A percentile compares a stretch with the other conserved stretches of the same genome.
Evolutionary conservation across 2,329 filamentous ascomycete genomes (phyloP).

Genomic region (Aspergillus sp.): DNA sequence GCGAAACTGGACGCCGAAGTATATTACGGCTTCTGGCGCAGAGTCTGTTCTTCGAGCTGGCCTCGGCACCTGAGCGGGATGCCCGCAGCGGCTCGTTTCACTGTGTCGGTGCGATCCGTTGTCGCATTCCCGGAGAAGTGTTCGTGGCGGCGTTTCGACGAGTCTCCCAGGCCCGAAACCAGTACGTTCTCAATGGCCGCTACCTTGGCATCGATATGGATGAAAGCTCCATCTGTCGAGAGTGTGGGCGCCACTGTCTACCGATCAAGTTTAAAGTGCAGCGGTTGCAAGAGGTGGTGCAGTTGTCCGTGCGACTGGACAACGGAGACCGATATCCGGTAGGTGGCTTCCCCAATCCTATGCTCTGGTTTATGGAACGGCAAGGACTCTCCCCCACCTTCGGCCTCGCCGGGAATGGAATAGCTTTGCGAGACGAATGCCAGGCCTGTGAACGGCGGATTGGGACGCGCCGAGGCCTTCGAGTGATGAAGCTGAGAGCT

Average conservation of each 20-base stretch:
- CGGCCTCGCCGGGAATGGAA: not conserved
- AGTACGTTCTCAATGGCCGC: not conserved
- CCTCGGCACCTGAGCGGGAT: not conserved
- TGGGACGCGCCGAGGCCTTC: not conserved
- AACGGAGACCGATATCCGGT: not conserved
- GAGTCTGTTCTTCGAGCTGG: conserved; percentile 3
- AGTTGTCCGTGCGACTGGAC: conserved; percentile 1
- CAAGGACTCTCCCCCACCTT: conserved; percentile 2
- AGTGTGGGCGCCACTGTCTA: conserved; percentile 3
- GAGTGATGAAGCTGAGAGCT: conserved; percentile 1
- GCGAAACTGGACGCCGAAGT: not conserved
- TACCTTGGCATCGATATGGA: not conserved
- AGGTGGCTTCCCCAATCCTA: conserved; percentile 1
- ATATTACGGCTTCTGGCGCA: conserved; percentile 1
- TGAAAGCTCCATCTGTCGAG: not conserved
- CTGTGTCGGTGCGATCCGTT: conserved; percentile 1
- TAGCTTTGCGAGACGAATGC: conserved; percentile 1
- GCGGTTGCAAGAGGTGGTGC: not conserved
- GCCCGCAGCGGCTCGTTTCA: not conserved
- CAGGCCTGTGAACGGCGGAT: not conserved
- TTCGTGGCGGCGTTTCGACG: not conserved
- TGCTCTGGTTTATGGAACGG: conserved; percentile 4
- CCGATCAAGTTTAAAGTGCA: not conserved
- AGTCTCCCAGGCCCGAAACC: not conserved
- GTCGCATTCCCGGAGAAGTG: conserved; percentile 1